These are phyloP conservation scores for Saccharomycopsis sp. DNA, from an alignment of 805 yeast species.

Conservation along the genomic window DNA sequence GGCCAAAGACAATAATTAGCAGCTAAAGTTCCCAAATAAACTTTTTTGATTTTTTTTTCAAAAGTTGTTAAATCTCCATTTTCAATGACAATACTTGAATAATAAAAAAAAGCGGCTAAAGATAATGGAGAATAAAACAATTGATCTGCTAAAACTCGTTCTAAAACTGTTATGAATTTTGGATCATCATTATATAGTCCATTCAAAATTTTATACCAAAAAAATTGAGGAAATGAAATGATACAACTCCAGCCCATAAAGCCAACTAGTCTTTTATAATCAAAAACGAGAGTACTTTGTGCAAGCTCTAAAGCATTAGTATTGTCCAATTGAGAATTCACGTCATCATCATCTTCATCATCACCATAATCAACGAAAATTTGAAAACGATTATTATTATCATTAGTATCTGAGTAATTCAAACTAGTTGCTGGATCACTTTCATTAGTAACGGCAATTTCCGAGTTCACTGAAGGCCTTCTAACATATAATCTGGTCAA, in stretches of 20 bases:
- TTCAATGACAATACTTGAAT: slow-evolving; percentile 75
- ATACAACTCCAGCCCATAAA: slow-evolving; percentile 83
- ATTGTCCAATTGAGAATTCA: neutral
- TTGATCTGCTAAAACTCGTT: slow-evolving; percentile 86
- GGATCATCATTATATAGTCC: slow-evolving; percentile 70
- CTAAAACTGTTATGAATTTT: slow-evolving; percentile 71
- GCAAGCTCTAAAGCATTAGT: neutral
- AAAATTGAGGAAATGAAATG: slow-evolving; percentile 73
- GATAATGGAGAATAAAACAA: slow-evolving; percentile 82
- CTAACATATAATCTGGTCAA: slow-evolving; percentile 32
- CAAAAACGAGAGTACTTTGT: slow-evolving; percentile 29
- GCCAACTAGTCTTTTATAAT: slow-evolving; percentile 61
- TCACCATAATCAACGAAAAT: slow-evolving; percentile 24
- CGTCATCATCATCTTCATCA: slow-evolving; percentile 20
- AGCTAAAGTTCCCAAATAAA: slow-evolving; percentile 59
- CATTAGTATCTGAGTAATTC: slow-evolving; percentile 20
- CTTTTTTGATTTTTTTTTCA: slow-evolving; percentile 47
- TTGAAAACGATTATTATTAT: slow-evolving; percentile 13
- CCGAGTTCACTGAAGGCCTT: slow-evolving; percentile 16
- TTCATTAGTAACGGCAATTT: slow-evolving; percentile 17
- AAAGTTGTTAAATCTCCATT: slow-evolving; percentile 58
- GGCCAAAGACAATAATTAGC: slow-evolving; percentile 75
- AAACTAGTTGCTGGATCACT: slow-evolving; percentile 11
- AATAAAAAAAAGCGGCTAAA: slow-evolving; percentile 68
- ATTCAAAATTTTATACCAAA: slow-evolving; percentile 82